Base-by-base conservation (phyloP, 2,329 filamentous ascomycete species). In the Pseudogymnoascus sp. region DNA sequence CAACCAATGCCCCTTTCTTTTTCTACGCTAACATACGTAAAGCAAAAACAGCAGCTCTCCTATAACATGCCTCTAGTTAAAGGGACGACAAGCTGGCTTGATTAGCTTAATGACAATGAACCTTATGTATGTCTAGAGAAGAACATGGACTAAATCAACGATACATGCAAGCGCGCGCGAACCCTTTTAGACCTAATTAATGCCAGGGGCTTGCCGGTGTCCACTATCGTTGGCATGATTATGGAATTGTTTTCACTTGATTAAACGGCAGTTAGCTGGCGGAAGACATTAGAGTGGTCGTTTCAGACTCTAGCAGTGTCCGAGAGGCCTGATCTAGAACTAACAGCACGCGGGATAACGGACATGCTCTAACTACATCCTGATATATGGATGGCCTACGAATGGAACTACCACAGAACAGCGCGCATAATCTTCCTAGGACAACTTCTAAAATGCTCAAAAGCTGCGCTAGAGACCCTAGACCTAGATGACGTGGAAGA, bases 371-470 rank as follows among this genome's bases (percentile, higher is more conserved):
- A 77, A 62, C 64, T 78, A 2, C 76, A 77, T 62, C 64, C 68
- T 3, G 76, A 77, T 65, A 61, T 77, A 0, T 77, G 76, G 76
- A 75, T 75, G 64, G 72, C 74, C 4, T 78, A 78, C 44, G 76
- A 77, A 64, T 77, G 75, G 74, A 76, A 77, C 56, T 77, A 77
- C 59, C 74, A 77, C 53, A 70, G 75, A 2, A 71, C 75, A 29
- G 75, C 74, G 4, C 70, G 75, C 3, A 75, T 77, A 23, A 70
- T 76, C n/a, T 68, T 77, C 4, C 70, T 74, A 15, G 70, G 75
- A 60, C 74, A 76, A 19, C 63, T 77, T 0, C 60, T 76, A 2
- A 64, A 70, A 37, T 77, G 73, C 46, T 37, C 74, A 13, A 63
- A 68, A 7, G 59, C 64, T 7, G 63, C 65, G 13, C 60, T 63